phyloP scores from a whole-genome alignment of 495 filamentous ascomycete species.

The Hyphodiscus hymeniophilus region DNA sequence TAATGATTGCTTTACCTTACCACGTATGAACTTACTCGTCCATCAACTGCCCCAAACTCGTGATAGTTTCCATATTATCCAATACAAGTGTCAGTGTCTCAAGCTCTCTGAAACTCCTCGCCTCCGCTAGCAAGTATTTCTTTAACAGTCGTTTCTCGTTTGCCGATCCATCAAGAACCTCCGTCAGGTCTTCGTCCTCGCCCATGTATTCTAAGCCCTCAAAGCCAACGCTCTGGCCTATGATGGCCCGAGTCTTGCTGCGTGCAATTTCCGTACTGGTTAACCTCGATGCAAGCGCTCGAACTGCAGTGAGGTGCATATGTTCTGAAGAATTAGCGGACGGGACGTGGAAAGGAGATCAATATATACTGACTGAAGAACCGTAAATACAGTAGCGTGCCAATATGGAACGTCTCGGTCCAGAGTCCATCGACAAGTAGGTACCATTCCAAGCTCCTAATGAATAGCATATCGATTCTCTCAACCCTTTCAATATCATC shows the following conservation, averaged over 20 bases:
- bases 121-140: slow-evolving; percentile 40
- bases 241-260: slow-evolving; percentile 19
- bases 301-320: slow-evolving; percentile 56
- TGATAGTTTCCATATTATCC: slow-evolving; percentile 51
- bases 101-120: slow-evolving; percentile 62
- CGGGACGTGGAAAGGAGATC: neutral
- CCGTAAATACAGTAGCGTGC: slow-evolving; percentile 60
- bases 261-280: slow-evolving; percentile 25
- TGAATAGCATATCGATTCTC: slow-evolving; percentile 58
- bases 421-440: slow-evolving; percentile 62
- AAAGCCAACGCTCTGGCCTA: slow-evolving; percentile 27
- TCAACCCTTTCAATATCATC: slow-evolving; percentile 52
- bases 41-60: slow-evolving; percentile 28
- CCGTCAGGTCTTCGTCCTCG: slow-evolving; percentile 25
- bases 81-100: slow-evolving; percentile 60
- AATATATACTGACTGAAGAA: slow-evolving; percentile 53
- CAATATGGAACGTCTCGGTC: slow-evolving; percentile 58
- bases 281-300: slow-evolving; percentile 41
- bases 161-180: slow-evolving; percentile 25
- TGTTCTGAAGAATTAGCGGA: slow-evolving; percentile 28
- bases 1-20: neutral
- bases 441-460: slow-evolving; percentile 81
- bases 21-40: slow-evolving; percentile 13
- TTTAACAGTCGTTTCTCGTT: slow-evolving; percentile 26
- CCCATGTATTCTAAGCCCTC: slow-evolving; percentile 5